These are phyloP conservation scores for Selaginella tamariscina DNA, from an alignment of 75 land plant genomes.

Conservation along the genomic window DNA sequence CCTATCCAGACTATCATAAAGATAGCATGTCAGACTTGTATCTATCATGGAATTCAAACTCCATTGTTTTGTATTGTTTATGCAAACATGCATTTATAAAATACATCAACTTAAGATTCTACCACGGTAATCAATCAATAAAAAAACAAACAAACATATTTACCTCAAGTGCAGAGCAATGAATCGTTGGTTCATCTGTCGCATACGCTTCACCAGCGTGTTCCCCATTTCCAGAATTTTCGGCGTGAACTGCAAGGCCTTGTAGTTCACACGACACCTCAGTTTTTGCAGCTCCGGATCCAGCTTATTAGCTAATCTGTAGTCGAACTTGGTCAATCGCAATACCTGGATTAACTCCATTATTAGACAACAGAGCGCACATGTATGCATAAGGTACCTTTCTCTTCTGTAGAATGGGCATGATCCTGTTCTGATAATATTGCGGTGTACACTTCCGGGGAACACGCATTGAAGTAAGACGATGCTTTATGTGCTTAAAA, in stretches of 20 bases:
- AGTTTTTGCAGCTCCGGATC: constrained; percentile 81
- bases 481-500: constrained; percentile 18
- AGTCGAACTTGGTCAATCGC: constrained; percentile 93
- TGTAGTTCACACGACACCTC: constrained; percentile 83
- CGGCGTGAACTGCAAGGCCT: constrained; percentile 72
- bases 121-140: not conserved
- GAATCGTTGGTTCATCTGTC: constrained; percentile 53
- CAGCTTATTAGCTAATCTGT: constrained; percentile 67
- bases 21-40: no score
- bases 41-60: not conserved
- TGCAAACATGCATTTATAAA: not conserved
- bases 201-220: constrained; percentile 58
- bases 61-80: not conserved
- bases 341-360: constrained; percentile 47
- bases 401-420: constrained; percentile 70
- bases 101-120: not conserved
- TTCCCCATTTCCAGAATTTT: constrained; percentile 55
- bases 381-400: constrained; percentile 36
- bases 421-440: constrained; percentile 58
- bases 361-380: not conserved
- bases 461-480: constrained; percentile 72
- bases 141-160: not conserved
- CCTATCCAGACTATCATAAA: no score
- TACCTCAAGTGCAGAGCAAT: constrained; percentile 95
- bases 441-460: constrained; percentile 83